Evolutionary conservation across 306 rosid species (phyloP).

Genomic region (Sesbania bispinosa): DNA sequence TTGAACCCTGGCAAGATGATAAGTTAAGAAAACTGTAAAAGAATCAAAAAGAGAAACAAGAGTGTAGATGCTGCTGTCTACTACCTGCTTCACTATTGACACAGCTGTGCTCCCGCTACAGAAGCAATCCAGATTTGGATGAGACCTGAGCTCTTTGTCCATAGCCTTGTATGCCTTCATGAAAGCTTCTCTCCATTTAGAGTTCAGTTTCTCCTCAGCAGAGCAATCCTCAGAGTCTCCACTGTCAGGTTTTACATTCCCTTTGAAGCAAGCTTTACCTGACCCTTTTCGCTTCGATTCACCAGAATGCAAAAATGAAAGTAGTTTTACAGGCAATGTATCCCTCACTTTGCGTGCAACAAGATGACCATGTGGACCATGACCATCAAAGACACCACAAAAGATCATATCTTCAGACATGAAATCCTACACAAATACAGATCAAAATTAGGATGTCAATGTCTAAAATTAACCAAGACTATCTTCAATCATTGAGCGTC

Average conservation of each 20-base stretch:
- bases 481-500: background rate
- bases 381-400: slow-evolving; percentile 97
- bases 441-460: slow-evolving; percentile 19
- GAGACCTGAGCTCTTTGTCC: slow-evolving; percentile 96
- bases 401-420: slow-evolving; percentile 77
- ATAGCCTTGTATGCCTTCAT: slow-evolving; percentile 89
- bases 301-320: slow-evolving; percentile 67
- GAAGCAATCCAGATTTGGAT: slow-evolving; percentile 93
- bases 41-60: background rate
- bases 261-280: slow-evolving; percentile 60
- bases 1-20: slow-evolving; percentile 60
- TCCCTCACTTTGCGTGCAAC: slow-evolving; percentile 97
- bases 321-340: slow-evolving; percentile 73
- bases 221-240: slow-evolving; percentile 62
- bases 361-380: slow-evolving; percentile 95
- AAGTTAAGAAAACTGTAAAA: slow-evolving; percentile 33
- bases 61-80: background rate
- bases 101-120: slow-evolving; percentile 99
- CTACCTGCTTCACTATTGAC: slow-evolving; percentile 89
- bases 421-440: slow-evolving; percentile 65
- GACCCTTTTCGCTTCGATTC: slow-evolving; percentile 66
- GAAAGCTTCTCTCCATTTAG: slow-evolving; percentile 85
- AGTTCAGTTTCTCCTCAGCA: slow-evolving; percentile 51
- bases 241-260: slow-evolving; percentile 44
- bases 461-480: slow-evolving; percentile 10